phyloP scores from a whole-genome alignment of 2,329 filamentous ascomycete species.

The Aschersonia sp. region DNA sequence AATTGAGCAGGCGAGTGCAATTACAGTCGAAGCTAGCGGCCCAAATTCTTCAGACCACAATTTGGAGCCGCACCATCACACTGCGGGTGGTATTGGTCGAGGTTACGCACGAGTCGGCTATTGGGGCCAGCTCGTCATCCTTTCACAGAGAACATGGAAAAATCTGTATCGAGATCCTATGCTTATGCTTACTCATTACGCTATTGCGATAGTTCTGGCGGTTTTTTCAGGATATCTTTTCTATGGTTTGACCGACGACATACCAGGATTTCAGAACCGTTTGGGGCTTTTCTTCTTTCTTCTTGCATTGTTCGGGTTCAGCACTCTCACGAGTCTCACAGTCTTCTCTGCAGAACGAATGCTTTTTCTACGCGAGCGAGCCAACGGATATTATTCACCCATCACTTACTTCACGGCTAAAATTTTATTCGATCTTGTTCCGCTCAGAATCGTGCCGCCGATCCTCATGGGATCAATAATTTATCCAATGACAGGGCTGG shows the following conservation, averaged over 20 bases:
- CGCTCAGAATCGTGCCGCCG: constrained; percentile 83
- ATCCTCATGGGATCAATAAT: constrained; percentile 92
- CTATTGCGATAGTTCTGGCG: constrained; percentile 85
- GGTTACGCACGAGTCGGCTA: constrained; percentile 75
- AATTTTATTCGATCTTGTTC: constrained; percentile 95
- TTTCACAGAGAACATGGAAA: constrained; percentile 86
- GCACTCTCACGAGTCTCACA: constrained; percentile 81
- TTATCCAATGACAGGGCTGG: constrained; percentile 93
- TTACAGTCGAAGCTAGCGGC: constrained; percentile 54
- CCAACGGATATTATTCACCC: constrained; percentile 92
- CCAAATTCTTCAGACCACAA: constrained; percentile 38
- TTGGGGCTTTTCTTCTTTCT: constrained; percentile 97
- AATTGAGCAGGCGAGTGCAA: constrained; percentile 53
- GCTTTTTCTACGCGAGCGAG: constrained; percentile 81
- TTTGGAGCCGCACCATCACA: constrained; percentile 29
- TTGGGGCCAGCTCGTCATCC: constrained; percentile 68
- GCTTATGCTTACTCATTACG: constrained; percentile 96
- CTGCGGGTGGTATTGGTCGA: constrained; percentile 49
- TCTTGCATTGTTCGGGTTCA: constrained; percentile 90
- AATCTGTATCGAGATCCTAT: constrained; percentile 96
- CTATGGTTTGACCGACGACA: constrained; percentile 90
- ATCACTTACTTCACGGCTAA: constrained; percentile 91
- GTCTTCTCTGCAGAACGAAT: constrained; percentile 87
- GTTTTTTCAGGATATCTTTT: constrained; percentile 93
- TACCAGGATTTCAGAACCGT: constrained; percentile 93